phyloP scores from a whole-genome alignment of 1,139 yeast species.

The Blastobotrys capitulatus region DNA sequence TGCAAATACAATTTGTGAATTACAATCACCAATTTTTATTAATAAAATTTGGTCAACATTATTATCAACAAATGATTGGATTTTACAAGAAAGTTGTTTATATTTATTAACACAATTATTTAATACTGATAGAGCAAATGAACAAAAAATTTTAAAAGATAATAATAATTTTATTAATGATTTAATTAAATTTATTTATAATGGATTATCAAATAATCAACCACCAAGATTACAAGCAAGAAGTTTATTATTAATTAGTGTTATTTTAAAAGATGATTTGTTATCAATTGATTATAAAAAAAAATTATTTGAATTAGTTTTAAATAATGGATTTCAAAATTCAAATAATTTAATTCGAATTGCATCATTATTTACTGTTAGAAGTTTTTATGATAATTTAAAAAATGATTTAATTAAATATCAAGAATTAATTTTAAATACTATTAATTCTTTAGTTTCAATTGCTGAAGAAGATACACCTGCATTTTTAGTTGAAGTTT shows the following conservation, averaged over 20 bases:
- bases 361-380: conserved; percentile 12
- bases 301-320: conserved; percentile 3
- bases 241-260: conserved; percentile 18
- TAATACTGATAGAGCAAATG: not conserved
- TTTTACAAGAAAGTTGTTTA: conserved; percentile 17
- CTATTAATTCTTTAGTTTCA: conserved; percentile 44
- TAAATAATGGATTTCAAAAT: conserved; percentile 6
- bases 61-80: conserved; percentile 1
- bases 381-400: conserved; percentile 3
- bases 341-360: conserved; percentile 8
- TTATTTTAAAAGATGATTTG: conserved; percentile 4
- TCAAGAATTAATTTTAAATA: conserved; percentile 30
- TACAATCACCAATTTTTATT: conserved; percentile 6
- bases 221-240: conserved; percentile 23
- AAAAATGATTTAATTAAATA: conserved; percentile 9
- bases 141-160: not conserved
- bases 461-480: conserved; percentile 81
- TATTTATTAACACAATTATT: conserved; percentile 15
- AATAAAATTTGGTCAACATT: conserved; percentile 6
- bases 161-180: not conserved
- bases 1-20: conserved; percentile 11
- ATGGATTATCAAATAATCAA: conserved; percentile 1
- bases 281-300: not conserved
- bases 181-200: not conserved
- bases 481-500: conserved; percentile 66